phyloP scores from a whole-genome alignment of 225 moss, liverwort and hornwort species.

The Pseudoscleropodium purum region DNA sequence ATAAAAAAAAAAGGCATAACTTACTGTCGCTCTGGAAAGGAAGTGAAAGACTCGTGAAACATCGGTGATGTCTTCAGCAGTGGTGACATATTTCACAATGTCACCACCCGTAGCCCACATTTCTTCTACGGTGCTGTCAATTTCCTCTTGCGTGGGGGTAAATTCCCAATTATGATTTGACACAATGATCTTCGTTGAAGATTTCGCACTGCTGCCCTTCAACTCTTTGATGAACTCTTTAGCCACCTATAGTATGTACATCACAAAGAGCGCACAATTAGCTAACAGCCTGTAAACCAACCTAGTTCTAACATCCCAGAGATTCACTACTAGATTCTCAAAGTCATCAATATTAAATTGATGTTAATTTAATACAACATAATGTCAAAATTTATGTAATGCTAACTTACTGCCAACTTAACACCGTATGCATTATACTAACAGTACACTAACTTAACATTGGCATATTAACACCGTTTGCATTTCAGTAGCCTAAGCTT shows the following conservation, averaged over 20 bases:
- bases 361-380: background rate
- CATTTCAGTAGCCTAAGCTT: background rate
- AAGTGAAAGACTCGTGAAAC: slow-evolving; percentile 48
- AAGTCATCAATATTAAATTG: background rate
- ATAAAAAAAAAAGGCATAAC: background rate
- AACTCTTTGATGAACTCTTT: slow-evolving; percentile 46
- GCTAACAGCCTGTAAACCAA: background rate
- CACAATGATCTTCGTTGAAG: slow-evolving; percentile 73
- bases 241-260: slow-evolving; percentile 37
- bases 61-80: slow-evolving; percentile 77
- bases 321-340: background rate
- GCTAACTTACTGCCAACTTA: background rate
- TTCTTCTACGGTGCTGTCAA: slow-evolving; percentile 50
- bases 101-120: slow-evolving; percentile 75
- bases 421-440: background rate
- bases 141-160: slow-evolving; percentile 66
- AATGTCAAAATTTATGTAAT: background rate
- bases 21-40: slow-evolving; percentile 42
- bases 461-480: background rate
- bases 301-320: background rate
- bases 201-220: slow-evolving; percentile 8
- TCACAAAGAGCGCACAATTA: background rate
- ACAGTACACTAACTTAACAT: background rate
- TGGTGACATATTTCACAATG: slow-evolving; percentile 77
- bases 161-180: slow-evolving; percentile 87